Evolutionary conservation across 306 rosid genomes (phyloP).

Genomic region (Astragalus membranaceus): DNA sequence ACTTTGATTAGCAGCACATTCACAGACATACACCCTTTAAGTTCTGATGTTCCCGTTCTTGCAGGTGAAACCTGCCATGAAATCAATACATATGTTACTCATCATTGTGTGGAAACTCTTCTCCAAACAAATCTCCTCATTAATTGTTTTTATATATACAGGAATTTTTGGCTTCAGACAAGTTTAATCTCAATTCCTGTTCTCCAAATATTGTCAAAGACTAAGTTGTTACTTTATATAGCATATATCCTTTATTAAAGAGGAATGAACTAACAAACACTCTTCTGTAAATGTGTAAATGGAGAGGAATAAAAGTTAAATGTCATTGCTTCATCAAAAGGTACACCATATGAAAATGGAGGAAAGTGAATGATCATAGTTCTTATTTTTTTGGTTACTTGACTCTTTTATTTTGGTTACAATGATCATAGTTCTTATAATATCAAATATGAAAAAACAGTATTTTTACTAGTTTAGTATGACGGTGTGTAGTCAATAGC

Average conservation of each 20-base stretch:
- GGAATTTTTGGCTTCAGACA: not conserved
- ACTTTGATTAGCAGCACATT: slow-evolving; percentile 8
- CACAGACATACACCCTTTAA: slow-evolving; percentile 9
- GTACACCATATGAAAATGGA: not conserved
- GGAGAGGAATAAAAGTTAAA: not conserved
- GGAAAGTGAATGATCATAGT: not conserved
- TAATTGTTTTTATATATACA: not conserved
- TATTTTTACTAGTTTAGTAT: not conserved
- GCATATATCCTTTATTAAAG: not conserved
- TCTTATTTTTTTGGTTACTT: no score
- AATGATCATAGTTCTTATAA: not conserved
- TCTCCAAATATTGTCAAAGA: not conserved
- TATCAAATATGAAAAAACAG: not conserved
- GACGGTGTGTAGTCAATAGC: no score
- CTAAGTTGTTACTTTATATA: not conserved
- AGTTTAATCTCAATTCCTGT: not conserved
- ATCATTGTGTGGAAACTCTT: not conserved
- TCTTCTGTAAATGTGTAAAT: not conserved
- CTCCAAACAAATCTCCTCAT: not conserved
- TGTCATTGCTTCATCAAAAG: not conserved
- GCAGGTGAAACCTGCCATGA: slow-evolving; percentile 25
- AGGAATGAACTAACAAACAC: not conserved
- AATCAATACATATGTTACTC: slow-evolving; percentile 24
- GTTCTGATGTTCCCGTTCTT: not conserved
- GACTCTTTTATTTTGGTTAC: no score